Evolutionary conservation across 208 protist genomes (phyloP).

Genomic region (Herpetomonas tarakana): DNA sequence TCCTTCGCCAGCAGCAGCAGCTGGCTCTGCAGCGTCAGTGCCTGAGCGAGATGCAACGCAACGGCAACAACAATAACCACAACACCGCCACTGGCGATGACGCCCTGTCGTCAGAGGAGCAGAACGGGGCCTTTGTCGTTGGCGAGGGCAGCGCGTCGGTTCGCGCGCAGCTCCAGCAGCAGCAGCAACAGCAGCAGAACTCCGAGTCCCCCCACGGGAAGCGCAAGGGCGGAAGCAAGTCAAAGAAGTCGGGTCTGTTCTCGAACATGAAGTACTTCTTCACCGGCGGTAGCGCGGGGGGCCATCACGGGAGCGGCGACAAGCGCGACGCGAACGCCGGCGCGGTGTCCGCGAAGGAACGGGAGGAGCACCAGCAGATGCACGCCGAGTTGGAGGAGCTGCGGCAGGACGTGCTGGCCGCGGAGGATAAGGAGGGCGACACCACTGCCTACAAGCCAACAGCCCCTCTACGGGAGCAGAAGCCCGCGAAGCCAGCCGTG

Average conservation of each 20-base stretch:
- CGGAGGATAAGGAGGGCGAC: constrained; percentile 68
- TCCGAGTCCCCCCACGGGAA: background rate
- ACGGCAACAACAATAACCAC: background rate
- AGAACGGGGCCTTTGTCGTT: background rate
- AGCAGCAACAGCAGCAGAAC: constrained; percentile 14
- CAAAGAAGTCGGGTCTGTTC: constrained; percentile 7
- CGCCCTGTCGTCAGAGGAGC: background rate
- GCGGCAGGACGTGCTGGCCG: constrained; percentile 49
- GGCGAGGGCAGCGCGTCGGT: background rate
- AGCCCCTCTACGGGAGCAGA: constrained; percentile 26
- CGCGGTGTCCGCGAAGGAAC: constrained; percentile 15
- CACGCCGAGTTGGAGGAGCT: constrained; percentile 58
- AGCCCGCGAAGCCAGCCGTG: constrained; percentile 41
- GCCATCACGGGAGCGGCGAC: background rate
- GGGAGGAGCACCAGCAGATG: constrained; percentile 43
- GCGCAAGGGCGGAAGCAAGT: constrained; percentile 4
- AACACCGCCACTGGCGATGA: background rate
- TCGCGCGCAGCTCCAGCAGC: background rate
- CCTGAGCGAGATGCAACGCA: constrained; percentile 5
- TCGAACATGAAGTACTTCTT: constrained; percentile 18
- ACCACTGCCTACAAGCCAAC: constrained; percentile 55
- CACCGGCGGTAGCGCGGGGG: background rate
- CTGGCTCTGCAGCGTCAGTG: constrained; percentile 15
- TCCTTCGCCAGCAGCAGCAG: constrained; percentile 25
- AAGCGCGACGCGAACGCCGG: constrained; percentile 9